These are phyloP conservation scores for Ilyonectria sp. DNA, from an alignment of 2,329 filamentous ascomycete species.

Conservation along the genomic window DNA sequence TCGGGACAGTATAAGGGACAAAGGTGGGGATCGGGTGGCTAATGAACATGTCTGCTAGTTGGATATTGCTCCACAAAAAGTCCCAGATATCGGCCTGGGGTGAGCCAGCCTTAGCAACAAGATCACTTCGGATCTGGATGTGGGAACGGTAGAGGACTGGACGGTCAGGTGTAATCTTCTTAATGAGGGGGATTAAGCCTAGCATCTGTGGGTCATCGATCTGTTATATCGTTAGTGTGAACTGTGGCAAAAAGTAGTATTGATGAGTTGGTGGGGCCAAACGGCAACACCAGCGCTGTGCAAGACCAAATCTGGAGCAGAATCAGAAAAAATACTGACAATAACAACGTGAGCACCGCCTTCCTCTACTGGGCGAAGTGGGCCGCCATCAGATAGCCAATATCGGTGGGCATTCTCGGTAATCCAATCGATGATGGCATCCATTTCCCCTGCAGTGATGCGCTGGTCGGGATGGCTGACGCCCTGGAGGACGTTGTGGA, in stretches of 20 bases:
- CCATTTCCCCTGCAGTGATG: slow-evolving; percentile 73
- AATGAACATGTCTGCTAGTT: slow-evolving; percentile 83
- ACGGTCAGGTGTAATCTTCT: slow-evolving; percentile 77
- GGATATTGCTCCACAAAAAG: slow-evolving; percentile 81
- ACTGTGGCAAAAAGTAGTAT: neutral
- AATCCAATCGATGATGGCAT: slow-evolving; percentile 79
- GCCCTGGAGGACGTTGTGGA: slow-evolving; percentile 90
- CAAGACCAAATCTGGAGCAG: neutral
- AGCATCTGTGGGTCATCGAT: slow-evolving; percentile 92
- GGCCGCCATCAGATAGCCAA: slow-evolving; percentile 59
- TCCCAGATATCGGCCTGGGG: slow-evolving; percentile 83
- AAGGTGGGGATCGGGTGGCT: slow-evolving; percentile 85
- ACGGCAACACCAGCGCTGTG: neutral
- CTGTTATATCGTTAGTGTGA: slow-evolving; percentile 47
- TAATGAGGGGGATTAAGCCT: slow-evolving; percentile 81
- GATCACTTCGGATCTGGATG: slow-evolving; percentile 85
- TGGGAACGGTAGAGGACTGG: slow-evolving; percentile 87
- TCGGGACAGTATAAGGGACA: slow-evolving; percentile 78
- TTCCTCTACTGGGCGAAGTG: slow-evolving; percentile 73
- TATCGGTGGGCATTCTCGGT: slow-evolving; percentile 80
- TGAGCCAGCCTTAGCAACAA: slow-evolving; percentile 73
- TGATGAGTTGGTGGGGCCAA: neutral
- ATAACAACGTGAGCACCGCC: slow-evolving; percentile 84
- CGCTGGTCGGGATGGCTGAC: slow-evolving; percentile 76
- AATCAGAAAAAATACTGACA: slow-evolving; percentile 54